phyloP scores from a whole-genome alignment of 2,329 filamentous ascomycete genomes.

The Daldinia sp. region DNA sequence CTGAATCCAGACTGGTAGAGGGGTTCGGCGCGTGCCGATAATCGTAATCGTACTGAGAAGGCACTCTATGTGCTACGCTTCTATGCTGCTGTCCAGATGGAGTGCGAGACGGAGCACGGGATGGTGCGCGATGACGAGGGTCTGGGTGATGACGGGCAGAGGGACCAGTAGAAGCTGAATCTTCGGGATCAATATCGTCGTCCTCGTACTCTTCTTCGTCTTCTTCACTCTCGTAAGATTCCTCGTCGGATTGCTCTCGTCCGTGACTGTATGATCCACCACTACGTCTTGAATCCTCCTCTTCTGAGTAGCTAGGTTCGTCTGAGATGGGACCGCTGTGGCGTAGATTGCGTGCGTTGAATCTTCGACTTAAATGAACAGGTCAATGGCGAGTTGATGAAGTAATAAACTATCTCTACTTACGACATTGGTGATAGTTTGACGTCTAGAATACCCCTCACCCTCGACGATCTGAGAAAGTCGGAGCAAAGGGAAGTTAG shows the following conservation, averaged over 20 bases:
- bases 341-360: conserved; percentile 24
- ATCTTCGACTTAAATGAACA: conserved; percentile 37
- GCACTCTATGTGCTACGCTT: conserved; percentile 45
- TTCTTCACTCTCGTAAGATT: conserved; percentile 54
- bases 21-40: conserved; percentile 52
- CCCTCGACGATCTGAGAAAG: conserved; percentile 63
- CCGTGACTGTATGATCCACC: conserved; percentile 45
- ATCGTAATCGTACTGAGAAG: conserved; percentile 46
- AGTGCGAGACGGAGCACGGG: conserved; percentile 43
- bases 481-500: conserved; percentile 58
- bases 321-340: conserved; percentile 37
- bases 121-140: conserved; percentile 51
- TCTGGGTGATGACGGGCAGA: conserved; percentile 50
- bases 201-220: conserved; percentile 55
- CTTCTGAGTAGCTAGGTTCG: conserved; percentile 42
- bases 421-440: conserved; percentile 59
- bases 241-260: conserved; percentile 51
- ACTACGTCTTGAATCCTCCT: conserved; percentile 33
- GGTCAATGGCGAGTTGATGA: conserved; percentile 37
- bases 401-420: conserved; percentile 50
- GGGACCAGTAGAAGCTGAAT: conserved; percentile 66
- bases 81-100: conserved; percentile 49
- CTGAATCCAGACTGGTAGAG: conserved; percentile 73
- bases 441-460: conserved; percentile 55
- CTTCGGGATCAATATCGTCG: conserved; percentile 66